Evolutionary conservation across 352 stramenopile genomes (phyloP).

Genomic region (Globisporangium spinosum): DNA sequence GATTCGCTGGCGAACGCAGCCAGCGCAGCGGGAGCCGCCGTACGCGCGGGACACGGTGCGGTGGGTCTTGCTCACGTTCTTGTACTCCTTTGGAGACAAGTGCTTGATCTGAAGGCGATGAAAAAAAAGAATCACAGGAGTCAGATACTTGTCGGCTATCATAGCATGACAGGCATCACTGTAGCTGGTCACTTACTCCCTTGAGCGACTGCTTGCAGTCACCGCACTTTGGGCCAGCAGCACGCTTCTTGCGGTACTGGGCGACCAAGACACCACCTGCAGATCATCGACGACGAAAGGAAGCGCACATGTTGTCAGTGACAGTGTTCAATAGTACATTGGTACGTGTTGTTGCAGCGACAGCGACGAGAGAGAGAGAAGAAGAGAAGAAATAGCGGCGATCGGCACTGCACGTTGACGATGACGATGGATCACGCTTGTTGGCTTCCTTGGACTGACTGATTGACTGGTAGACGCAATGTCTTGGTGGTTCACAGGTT

Average conservation of each 20-base stretch:
- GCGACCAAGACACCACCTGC: conserved; percentile 89
- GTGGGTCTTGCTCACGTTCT: conserved; percentile 85
- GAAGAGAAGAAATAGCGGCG: neutral
- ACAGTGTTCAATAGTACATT: neutral
- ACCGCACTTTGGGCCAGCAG: conserved; percentile 93
- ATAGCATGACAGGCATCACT: neutral
- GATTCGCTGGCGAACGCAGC: conserved; percentile 94
- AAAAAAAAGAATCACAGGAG: conserved; percentile 8
- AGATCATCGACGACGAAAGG: neutral
- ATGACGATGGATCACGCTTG: neutral
- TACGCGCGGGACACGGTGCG: conserved; percentile 96
- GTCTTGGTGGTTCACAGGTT: neutral
- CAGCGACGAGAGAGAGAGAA: neutral
- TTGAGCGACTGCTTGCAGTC: conserved; percentile 94
- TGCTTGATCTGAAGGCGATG: conserved; percentile 72
- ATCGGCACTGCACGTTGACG: neutral
- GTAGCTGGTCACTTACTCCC: conserved; percentile 28
- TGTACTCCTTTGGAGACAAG: conserved; percentile 66
- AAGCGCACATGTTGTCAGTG: conserved; percentile 3
- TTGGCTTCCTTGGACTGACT: neutral
- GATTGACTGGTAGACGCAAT: neutral
- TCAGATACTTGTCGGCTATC: neutral
- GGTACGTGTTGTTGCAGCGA: neutral
- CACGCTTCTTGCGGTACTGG: conserved; percentile 95
- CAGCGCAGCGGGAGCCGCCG: conserved; percentile 92